These are phyloP conservation scores for Neocatenulostroma microsporum DNA, from an alignment of 2,329 filamentous ascomycete species.

Conservation along the genomic window DNA sequence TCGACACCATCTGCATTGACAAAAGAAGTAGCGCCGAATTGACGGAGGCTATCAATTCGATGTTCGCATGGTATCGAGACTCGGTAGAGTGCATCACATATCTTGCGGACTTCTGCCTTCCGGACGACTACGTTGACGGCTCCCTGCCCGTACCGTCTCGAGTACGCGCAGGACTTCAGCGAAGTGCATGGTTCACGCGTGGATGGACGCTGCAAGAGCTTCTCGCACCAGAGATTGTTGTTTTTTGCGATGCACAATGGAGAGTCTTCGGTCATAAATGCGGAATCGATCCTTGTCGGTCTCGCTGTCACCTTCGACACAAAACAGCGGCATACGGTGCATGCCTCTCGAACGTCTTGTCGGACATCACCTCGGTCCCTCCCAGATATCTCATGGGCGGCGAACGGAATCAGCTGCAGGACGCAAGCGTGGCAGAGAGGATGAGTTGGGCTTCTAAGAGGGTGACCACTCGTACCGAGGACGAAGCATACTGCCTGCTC, in stretches of 20 bases:
- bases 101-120: conserved; percentile 11
- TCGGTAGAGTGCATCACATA: conserved; percentile 10
- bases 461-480: conserved; percentile 12
- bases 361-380: too few relatives aligned
- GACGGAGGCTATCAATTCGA: conserved; percentile 11
- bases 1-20: conserved; percentile 15
- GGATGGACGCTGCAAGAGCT: conserved; percentile 23
- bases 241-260: conserved; percentile 15
- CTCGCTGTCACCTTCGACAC: neutral
- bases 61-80: conserved; percentile 14
- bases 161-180: too few relatives aligned
- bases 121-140: too few relatives aligned
- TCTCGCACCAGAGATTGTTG: conserved; percentile 13
- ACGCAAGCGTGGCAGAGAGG: conserved; percentile 6
- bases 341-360: too few relatives aligned
- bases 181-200: too few relatives aligned
- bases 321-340: too few relatives aligned
- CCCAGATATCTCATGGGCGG: too few relatives aligned
- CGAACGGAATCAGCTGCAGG: too few relatives aligned
- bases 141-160: too few relatives aligned
- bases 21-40: conserved; percentile 10
- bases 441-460: conserved; percentile 15
- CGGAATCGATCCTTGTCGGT: neutral
- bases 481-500: conserved; percentile 17
- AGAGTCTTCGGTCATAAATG: conserved; percentile 3